phyloP scores from a whole-genome alignment of 352 stramenopile species.

The Phytophthora constricta region DNA sequence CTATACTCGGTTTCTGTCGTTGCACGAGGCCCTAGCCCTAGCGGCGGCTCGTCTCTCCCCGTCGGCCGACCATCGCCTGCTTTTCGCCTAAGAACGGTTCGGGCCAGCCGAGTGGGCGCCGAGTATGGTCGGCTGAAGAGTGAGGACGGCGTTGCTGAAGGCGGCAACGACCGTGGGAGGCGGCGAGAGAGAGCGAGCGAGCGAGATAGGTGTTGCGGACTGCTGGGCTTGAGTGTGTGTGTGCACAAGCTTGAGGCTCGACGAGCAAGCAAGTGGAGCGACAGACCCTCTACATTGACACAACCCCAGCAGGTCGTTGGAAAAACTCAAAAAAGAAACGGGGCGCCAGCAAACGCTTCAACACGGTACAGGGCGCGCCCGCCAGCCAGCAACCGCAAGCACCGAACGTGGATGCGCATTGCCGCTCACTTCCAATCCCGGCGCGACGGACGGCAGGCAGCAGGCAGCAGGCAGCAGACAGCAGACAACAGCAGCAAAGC shows the following conservation, averaged over 20 bases:
- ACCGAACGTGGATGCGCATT: conserved; percentile 21
- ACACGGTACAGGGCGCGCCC: conserved; percentile 32
- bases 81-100: no score
- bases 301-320: conserved; percentile 30
- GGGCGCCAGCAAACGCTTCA: conserved; percentile 34
- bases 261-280: no score
- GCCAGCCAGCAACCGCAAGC: conserved; percentile 40
- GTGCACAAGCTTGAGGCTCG: neutral
- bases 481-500: no score
- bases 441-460: no score
- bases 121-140: no score
- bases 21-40: no score
- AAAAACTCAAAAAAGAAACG: conserved; percentile 45
- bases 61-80: no score
- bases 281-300: conserved; percentile 4
- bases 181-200: conserved; percentile 37
- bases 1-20: no score
- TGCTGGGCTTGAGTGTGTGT: neutral
- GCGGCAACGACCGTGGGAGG: conserved; percentile 28
- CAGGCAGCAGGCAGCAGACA: no score
- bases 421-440: conserved; percentile 40
- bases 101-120: no score
- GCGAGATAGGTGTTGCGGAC: conserved; percentile 19
- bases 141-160: no score
- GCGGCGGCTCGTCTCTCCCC: no score